These are phyloP conservation scores for Aureobasidium sp. DNA, from an alignment of 2,329 filamentous ascomycete genomes.

Conservation along the genomic window DNA sequence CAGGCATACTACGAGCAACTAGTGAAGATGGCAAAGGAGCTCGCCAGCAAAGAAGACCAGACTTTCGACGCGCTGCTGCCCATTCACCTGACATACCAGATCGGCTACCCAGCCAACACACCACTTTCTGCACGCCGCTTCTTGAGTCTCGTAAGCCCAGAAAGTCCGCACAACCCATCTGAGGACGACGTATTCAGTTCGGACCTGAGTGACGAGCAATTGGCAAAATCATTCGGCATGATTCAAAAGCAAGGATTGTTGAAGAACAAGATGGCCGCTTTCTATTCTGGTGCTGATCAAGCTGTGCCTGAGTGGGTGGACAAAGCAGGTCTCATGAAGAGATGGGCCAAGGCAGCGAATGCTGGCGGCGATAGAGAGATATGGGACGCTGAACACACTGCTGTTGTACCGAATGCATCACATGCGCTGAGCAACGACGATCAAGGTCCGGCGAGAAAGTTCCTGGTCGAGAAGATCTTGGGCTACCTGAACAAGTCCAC, in stretches of 20 bases:
- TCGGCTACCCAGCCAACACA: conserved; percentile 25
- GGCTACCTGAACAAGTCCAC: conserved; percentile 17
- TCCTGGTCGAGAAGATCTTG: conserved; percentile 19
- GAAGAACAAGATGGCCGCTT: conserved; percentile 28
- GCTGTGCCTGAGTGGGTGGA: conserved; percentile 38
- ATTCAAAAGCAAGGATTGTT: conserved; percentile 30
- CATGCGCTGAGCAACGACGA: conserved; percentile 45
- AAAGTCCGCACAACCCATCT: conserved; percentile 18
- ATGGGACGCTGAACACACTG: conserved; percentile 45
- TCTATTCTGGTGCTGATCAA: conserved; percentile 43
- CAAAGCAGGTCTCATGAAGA: conserved; percentile 36
- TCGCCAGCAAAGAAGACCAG: conserved; percentile 17
- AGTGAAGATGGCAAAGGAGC: conserved; percentile 23
- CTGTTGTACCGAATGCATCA: conserved; percentile 40
- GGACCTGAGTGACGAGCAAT: conserved; percentile 25
- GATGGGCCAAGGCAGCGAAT: conserved; percentile 38
- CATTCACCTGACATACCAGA: conserved; percentile 25
- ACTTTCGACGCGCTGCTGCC: conserved; percentile 29
- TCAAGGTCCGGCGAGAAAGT: conserved; percentile 34
- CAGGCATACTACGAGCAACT: conserved; percentile 18
- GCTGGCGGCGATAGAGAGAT: conserved; percentile 27
- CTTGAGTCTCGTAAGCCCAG: conserved; percentile 20
- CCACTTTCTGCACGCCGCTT: conserved; percentile 19
- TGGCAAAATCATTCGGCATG: conserved; percentile 27
- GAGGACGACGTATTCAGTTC: conserved; percentile 24